Conservation (phyloP, 768 basidiomycete species). For the Naematelia encephala region DNA sequence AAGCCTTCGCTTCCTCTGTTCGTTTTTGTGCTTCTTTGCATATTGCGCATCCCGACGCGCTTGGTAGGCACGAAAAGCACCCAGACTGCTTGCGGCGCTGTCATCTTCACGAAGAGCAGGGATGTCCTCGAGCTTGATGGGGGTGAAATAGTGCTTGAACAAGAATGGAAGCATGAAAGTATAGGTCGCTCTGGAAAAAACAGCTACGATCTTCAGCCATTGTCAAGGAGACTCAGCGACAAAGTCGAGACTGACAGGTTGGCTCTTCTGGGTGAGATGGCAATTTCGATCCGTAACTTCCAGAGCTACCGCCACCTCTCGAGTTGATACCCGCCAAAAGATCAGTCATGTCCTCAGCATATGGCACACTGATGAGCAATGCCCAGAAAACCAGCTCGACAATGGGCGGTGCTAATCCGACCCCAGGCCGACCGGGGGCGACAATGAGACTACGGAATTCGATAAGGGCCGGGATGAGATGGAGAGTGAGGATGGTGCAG, state of each 20-base stretch:
- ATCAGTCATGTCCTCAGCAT: conserved; percentile 29
- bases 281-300: conserved; percentile 26
- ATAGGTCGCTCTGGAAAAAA: conserved; percentile 41
- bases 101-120: conserved; percentile 48
- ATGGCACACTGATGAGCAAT: conserved; percentile 38
- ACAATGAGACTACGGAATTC: conserved; percentile 21
- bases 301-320: conserved; percentile 36
- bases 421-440: conserved; percentile 3
- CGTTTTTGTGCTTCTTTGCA: conserved; percentile 24
- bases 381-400: conserved; percentile 34
- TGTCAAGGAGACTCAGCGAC: not conserved
- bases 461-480: conserved; percentile 38
- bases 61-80: conserved; percentile 34
- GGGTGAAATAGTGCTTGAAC: conserved; percentile 35
- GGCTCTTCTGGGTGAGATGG: conserved; percentile 41
- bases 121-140: conserved; percentile 40
- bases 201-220: conserved; percentile 20
- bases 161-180: conserved; percentile 44
- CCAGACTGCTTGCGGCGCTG: conserved; percentile 32
- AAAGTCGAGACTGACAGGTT: conserved; percentile 26
- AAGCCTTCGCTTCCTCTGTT: conserved; percentile 28
- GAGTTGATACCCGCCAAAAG: conserved; percentile 32
- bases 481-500: conserved; percentile 22
- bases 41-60: conserved; percentile 23
- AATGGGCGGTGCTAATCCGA: conserved; percentile 22